These are phyloP conservation scores for Acanthamoeba royreba DNA, from an alignment of 208 protist species.

Conservation along the genomic window DNA sequence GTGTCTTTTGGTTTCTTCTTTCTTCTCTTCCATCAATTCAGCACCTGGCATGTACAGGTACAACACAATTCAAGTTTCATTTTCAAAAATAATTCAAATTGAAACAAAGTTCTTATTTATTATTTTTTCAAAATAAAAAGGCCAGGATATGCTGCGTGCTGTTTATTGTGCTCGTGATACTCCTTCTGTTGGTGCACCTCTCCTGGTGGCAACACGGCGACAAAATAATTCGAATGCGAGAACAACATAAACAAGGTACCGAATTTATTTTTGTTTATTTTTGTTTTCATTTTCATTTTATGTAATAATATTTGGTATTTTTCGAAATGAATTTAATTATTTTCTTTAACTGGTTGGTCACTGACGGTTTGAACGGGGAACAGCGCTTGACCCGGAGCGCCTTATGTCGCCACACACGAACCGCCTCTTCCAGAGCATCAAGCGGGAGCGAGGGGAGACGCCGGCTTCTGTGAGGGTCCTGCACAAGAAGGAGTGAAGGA, in stretches of 20 bases:
- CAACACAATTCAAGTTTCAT: neutral
- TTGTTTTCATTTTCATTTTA: neutral
- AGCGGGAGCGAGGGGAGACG: neutral
- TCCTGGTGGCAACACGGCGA: neutral
- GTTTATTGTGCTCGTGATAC: neutral
- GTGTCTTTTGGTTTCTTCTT: neutral
- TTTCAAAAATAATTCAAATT: neutral
- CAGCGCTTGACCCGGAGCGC: neutral
- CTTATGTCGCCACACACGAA: neutral
- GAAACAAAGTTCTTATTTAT: neutral
- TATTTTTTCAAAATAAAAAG: neutral
- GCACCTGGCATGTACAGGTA: neutral
- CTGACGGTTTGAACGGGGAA: too few species aligned
- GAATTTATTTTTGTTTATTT: neutral
- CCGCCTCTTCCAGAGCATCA: neutral
- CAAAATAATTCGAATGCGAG: neutral
- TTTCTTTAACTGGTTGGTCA: too few species aligned
- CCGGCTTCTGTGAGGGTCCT: neutral
- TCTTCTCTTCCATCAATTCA: neutral
- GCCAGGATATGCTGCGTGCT: neutral
- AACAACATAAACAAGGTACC: neutral
- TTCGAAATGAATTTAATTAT: too few species aligned
- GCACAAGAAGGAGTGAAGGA: neutral
- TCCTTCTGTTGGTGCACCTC: neutral
- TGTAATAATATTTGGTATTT: neutral